Percentiles rank a stretch among this genome's conserved stretches.
Evolutionary conservation across 1,139 yeast species (phyloP).

Genomic region (Taiozyma sp.): DNA sequence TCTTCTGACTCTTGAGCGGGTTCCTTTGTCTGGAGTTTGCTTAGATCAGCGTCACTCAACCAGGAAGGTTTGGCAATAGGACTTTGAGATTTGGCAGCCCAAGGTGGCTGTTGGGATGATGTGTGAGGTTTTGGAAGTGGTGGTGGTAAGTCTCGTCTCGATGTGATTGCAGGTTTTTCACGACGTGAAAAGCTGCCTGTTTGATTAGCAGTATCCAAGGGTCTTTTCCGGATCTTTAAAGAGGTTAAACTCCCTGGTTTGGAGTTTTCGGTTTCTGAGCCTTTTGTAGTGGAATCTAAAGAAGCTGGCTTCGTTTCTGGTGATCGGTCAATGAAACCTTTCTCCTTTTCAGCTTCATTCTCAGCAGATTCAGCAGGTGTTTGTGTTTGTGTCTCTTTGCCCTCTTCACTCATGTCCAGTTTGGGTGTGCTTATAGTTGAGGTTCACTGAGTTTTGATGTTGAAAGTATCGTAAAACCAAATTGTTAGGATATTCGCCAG

Average conservation of each 20-base stretch:
- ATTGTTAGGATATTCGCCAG: background rate
- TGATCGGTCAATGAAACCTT: background rate
- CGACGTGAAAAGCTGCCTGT: background rate
- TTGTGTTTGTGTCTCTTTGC: background rate
- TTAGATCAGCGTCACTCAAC: constrained; percentile 34
- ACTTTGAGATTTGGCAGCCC: background rate
- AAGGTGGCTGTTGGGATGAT: background rate
- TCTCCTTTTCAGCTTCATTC: background rate
- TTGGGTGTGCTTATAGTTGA: background rate
- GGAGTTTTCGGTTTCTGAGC: background rate
- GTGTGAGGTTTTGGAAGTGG: background rate
- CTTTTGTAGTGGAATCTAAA: background rate
- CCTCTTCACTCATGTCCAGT: background rate
- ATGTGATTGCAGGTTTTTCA: background rate
- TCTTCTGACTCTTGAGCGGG: background rate
- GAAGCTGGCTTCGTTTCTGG: background rate
- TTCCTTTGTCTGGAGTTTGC: constrained; percentile 20
- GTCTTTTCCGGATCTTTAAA: background rate
- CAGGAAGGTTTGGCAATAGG: constrained; percentile 20
- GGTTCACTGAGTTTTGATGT: no score
- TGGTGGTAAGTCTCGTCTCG: background rate
- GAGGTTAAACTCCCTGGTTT: background rate
- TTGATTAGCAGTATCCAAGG: background rate
- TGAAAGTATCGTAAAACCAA: no score
- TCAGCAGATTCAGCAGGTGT: background rate